Evolutionary conservation across 352 stramenopile genomes (phyloP).

Genomic region (Phytophthora pseudosyringae): DNA sequence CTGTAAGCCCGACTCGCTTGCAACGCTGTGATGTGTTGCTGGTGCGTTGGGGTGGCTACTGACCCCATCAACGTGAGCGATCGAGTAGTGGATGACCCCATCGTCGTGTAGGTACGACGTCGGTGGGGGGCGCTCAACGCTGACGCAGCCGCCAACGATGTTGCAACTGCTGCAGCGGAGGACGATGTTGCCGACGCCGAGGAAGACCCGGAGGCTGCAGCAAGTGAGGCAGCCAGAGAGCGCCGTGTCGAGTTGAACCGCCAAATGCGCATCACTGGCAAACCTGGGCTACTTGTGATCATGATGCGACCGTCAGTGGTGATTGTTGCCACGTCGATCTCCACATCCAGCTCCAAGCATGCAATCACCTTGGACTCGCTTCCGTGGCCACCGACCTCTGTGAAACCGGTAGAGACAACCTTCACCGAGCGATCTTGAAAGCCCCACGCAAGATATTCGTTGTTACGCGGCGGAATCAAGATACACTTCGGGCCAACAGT

Average conservation of each 20-base stretch:
- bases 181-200: conserved; percentile 32
- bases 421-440: conserved; percentile 76
- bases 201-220: conserved; percentile 31
- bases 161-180: conserved; percentile 36
- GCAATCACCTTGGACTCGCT: conserved; percentile 66
- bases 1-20: conserved; percentile 70
- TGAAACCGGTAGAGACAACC: conserved; percentile 49
- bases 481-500: conserved; percentile 53
- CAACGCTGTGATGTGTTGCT: conserved; percentile 49
- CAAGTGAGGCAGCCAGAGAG: conserved; percentile 33
- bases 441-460: conserved; percentile 75
- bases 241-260: conserved; percentile 39
- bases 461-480: conserved; percentile 65
- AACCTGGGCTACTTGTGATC: conserved; percentile 49
- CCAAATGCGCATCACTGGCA: conserved; percentile 68
- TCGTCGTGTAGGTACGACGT: conserved; percentile 28
- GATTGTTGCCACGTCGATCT: conserved; percentile 60
- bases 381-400: conserved; percentile 48
- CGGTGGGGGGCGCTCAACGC: conserved; percentile 36
- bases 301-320: conserved; percentile 70
- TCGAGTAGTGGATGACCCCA: conserved; percentile 36
- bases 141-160: conserved; percentile 34
- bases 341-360: conserved; percentile 63
- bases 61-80: conserved; percentile 55
- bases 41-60: conserved; percentile 50